phyloP scores from a whole-genome alignment of 331 rosid genomes.

The Malus hybrid region DNA sequence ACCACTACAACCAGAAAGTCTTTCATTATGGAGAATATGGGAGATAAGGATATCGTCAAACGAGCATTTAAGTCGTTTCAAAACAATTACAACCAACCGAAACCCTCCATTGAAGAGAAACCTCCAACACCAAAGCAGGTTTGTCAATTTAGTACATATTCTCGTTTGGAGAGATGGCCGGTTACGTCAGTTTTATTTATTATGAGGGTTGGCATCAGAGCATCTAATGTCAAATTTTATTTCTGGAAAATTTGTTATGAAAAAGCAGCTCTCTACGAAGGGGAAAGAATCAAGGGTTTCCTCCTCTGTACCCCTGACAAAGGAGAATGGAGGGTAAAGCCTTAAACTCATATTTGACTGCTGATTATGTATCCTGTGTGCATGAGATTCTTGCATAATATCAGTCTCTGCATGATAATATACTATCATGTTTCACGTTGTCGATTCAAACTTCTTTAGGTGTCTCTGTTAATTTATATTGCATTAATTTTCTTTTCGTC shows the following conservation, averaged over 20 bases:
- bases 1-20: constrained; percentile 47
- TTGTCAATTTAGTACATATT: background rate
- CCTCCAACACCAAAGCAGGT: constrained; percentile 54
- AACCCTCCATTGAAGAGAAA: constrained; percentile 40
- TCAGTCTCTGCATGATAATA: background rate
- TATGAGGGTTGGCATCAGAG: background rate
- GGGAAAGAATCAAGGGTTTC: constrained; percentile 46
- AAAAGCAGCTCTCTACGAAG: constrained; percentile 45
- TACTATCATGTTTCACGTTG: background rate
- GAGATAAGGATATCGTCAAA: constrained; percentile 88
- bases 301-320: constrained; percentile 36
- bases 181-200: background rate
- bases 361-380: background rate
- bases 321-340: constrained; percentile 67
- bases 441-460: background rate
- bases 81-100: constrained; percentile 51
- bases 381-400: constrained; percentile 4
- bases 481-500: background rate
- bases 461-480: background rate
- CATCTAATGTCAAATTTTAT: background rate
- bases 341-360: constrained; percentile 3
- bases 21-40: constrained; percentile 84
- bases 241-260: background rate
- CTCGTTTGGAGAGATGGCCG: background rate
- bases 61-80: constrained; percentile 91